Percentiles rank a stretch among this genome's conserved stretches.
phyloP scores from a whole-genome alignment of 108 stramenopile genomes.

The Ochromonas danica region DNA sequence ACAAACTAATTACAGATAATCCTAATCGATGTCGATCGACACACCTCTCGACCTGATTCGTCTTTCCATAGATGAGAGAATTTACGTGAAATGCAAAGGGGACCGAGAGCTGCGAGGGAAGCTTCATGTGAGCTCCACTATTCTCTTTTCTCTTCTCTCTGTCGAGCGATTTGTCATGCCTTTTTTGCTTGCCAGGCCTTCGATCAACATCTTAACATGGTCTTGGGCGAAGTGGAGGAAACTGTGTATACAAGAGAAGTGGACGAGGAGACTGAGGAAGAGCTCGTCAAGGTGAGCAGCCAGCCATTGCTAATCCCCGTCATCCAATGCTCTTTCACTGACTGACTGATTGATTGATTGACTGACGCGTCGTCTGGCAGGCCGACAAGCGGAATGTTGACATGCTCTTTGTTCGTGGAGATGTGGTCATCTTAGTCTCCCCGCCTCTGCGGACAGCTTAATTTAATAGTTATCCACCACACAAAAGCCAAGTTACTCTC shows the following conservation, averaged over 20 bases:
- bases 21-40: slow-evolving; percentile 46
- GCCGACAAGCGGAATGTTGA: slow-evolving; percentile 80
- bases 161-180: not conserved
- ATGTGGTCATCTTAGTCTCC: slow-evolving; percentile 73
- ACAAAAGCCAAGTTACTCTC: too few relatives aligned
- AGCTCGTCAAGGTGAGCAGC: slow-evolving; percentile 81
- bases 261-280: slow-evolving; percentile 95
- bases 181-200: slow-evolving; percentile 68
- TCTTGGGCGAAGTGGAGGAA: slow-evolving; percentile 97
- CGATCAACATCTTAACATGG: slow-evolving; percentile 99
- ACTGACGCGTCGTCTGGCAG: too few relatives aligned
- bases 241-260: slow-evolving; percentile 84
- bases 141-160: not conserved
- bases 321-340: not conserved
- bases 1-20: too few relatives aligned
- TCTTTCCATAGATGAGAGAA: slow-evolving; percentile 93
- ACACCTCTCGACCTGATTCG: slow-evolving; percentile 93
- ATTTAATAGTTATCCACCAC: not conserved
- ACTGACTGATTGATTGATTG: not conserved
- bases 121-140: slow-evolving; percentile 75
- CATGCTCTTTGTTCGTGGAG: slow-evolving; percentile 99
- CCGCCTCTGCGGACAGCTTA: slow-evolving; percentile 57
- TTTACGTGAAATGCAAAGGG: slow-evolving; percentile 97
- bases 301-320: too few relatives aligned
- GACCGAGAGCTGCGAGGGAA: slow-evolving; percentile 91